These are phyloP conservation scores for Gaultheria prostrata DNA, from an alignment of 148 eudicot species.

Conservation along the genomic window DNA sequence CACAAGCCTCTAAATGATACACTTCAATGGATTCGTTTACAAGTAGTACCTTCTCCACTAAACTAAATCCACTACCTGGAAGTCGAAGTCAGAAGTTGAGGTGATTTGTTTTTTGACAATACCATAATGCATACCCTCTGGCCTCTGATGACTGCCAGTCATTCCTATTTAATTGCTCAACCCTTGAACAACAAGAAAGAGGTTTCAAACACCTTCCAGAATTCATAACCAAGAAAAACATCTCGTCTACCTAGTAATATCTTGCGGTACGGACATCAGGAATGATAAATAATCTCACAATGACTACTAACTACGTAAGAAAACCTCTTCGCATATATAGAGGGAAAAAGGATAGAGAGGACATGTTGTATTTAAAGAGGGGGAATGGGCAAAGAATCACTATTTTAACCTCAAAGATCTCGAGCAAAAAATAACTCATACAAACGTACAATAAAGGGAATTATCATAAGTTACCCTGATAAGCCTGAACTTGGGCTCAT, in stretches of 20 bases:
- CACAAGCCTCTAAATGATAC: background rate
- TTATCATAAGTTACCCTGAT: conserved; percentile 53
- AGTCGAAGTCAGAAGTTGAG: background rate
- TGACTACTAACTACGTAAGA: background rate
- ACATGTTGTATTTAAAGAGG: background rate
- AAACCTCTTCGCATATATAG: background rate
- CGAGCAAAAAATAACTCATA: background rate
- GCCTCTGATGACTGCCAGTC: background rate
- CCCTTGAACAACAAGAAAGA: background rate
- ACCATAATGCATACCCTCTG: background rate
- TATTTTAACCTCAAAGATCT: background rate
- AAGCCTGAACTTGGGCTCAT: conserved; percentile 81
- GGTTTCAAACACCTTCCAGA: background rate
- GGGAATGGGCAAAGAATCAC: background rate
- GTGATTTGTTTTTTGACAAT: background rate
- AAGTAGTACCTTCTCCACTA: background rate
- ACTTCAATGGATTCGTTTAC: background rate
- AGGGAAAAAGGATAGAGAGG: background rate
- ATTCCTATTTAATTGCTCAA: background rate
- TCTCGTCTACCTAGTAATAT: background rate
- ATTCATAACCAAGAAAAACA: background rate
- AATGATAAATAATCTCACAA: background rate
- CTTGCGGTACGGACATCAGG: background rate
- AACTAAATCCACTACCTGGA: background rate
- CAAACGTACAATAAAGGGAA: background rate